Conservation (phyloP, 1,284 basidiomycete species). For the Pseudozyma hubeiensis region DNA sequence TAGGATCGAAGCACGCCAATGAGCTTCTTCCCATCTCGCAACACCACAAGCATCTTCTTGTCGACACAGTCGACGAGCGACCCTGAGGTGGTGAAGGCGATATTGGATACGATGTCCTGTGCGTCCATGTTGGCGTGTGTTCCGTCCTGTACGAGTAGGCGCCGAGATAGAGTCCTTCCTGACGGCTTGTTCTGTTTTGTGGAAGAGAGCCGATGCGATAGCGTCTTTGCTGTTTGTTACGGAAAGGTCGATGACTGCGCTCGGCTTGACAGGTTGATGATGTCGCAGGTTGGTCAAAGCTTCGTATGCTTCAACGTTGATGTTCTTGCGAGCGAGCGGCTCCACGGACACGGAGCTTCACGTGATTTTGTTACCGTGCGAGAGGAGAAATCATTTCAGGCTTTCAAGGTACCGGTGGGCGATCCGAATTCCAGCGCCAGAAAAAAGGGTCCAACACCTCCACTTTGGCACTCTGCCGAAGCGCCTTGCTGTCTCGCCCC, state of each 20-base stretch:
- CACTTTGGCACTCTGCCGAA: slow-evolving; percentile 11
- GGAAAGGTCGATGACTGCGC: no score
- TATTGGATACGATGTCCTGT: slow-evolving; percentile 63
- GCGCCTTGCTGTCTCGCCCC: background rate
- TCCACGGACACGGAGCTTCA: slow-evolving; percentile 1
- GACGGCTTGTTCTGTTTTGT: background rate
- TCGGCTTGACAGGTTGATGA: no score
- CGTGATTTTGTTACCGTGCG: slow-evolving; percentile 30
- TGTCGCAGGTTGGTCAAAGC: background rate
- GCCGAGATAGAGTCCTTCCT: no score
- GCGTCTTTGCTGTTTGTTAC: no score
- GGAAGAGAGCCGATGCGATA: background rate
- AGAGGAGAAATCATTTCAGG: background rate
- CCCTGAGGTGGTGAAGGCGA: slow-evolving; percentile 67
- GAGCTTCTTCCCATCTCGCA: slow-evolving; percentile 94
- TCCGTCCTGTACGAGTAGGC: background rate
- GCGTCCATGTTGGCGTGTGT: slow-evolving; percentile 54
- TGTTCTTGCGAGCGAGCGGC: no score
- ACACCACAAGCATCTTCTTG: slow-evolving; percentile 95
- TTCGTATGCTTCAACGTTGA: background rate
- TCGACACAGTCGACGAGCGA: slow-evolving; percentile 67
- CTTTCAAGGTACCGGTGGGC: background rate
- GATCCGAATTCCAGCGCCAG: background rate
- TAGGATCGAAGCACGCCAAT: slow-evolving; percentile 96
- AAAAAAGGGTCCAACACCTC: slow-evolving; percentile 28